These are phyloP conservation scores for Cyclotella choctawhatcheeana DNA, from an alignment of 108 stramenopile species.

Conservation along the genomic window DNA sequence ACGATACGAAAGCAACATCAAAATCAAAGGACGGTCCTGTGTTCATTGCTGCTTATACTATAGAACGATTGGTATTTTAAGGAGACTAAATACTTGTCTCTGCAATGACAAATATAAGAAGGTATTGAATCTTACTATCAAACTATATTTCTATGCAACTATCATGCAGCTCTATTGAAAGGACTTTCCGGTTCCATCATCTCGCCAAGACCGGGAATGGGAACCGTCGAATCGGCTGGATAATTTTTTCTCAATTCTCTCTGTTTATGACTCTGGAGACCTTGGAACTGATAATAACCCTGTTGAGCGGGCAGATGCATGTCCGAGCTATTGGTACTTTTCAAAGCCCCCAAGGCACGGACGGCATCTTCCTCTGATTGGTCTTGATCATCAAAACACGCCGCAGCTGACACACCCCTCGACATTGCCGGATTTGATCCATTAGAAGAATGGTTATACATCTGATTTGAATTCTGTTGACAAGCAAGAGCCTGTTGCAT, in stretches of 20 bases:
- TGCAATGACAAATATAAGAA: no score
- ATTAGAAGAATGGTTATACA: neutral
- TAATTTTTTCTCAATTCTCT: neutral
- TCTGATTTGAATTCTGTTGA: neutral
- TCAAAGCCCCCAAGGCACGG: neutral
- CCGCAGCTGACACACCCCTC: neutral
- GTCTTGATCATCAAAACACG: neutral
- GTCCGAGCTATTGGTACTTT: neutral
- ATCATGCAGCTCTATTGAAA: slow-evolving; percentile 11
- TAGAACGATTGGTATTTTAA: slow-evolving; percentile 35
- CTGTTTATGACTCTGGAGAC: no score
- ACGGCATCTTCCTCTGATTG: neutral
- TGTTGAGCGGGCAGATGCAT: neutral
- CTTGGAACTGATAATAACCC: neutral
- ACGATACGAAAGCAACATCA: neutral
- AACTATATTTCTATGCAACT: no score
- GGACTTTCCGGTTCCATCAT: neutral
- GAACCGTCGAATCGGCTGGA: neutral
- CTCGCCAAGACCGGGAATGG: neutral
- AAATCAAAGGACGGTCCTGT: neutral
- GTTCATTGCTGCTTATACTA: slow-evolving; percentile 33
- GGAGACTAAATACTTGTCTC: neutral
- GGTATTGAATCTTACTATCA: no score
- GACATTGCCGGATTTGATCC: neutral
- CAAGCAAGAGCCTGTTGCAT: neutral